Evolutionary conservation across 2,329 filamentous ascomycete genomes (phyloP), one percentile per base, ranked within the genome.

Genomic region (Chaetomiaceae sp.): DNA sequence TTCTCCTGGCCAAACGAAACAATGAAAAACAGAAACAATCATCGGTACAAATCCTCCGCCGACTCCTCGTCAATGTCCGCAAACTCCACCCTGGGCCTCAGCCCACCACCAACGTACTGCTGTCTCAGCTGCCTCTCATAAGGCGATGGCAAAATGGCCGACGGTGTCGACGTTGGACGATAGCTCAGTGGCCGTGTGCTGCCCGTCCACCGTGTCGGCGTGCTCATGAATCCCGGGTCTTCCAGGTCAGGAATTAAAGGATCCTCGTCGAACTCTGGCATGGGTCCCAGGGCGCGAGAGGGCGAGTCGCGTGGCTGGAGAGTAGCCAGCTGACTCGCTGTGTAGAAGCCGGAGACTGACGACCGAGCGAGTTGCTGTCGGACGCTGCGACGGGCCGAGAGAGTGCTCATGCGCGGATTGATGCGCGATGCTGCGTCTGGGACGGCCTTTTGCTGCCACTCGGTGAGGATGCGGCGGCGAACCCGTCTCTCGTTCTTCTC

Each of bases 171-270:
- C 1, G 61, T 60, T 3, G 54, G 46, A 2, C 53, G 49, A 37
- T 55, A 55, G 5, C 41, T 53, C 12, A 55, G 37, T 14, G 46
- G 43, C 30, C 47, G 41, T 10, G 41, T 44, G 5, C 53, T 51
- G 9, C 58, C 56, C 14, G 54, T 57, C 41, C 58, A 49, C 13
- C 50, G 50, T 12, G 57, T 60, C 13, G 61, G 61, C 5, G 61
- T 63, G 51, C 57, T 60, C 60, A 63, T 62, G 20, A 60, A 59
- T 3, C 48, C 57, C 0, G 56, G 52, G 17, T 61, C 57, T n/a
- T 57, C 55, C 4, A 45, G 8, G 6, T 54, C 58, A 0, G 56
- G 55, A 1, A 48, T 27, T 0, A 60, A 38, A 5, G 51, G 42
- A 5, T 59, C 58, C 12, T 58, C 60, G 27, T 62, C 60, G 25